A percentile compares a stretch with the other conserved stretches of the same genome.
Conservation (phyloP, 176 grass and related monocot species). For the Phoenix dactylifera region DNA sequence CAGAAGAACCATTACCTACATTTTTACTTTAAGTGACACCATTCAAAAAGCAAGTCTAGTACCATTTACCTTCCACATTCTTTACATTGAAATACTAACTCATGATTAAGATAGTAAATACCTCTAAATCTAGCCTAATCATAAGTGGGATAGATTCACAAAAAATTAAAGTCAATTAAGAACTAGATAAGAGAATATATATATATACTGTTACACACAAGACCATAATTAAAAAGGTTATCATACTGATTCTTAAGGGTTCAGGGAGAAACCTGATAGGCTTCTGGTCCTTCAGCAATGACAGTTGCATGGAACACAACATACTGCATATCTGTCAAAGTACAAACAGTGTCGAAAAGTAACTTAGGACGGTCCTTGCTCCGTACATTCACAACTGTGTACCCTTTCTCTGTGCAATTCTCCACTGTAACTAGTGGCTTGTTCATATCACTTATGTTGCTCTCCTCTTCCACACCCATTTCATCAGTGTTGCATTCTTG, state of each 20-base stretch:
- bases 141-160: too few relatives aligned
- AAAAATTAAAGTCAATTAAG: too few relatives aligned
- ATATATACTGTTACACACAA: too few relatives aligned
- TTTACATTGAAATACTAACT: too few relatives aligned
- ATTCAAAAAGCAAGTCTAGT: too few relatives aligned
- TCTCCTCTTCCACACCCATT: not conserved
- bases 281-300: constrained; percentile 63
- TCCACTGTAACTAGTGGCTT: constrained; percentile 39
- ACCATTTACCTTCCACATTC: too few relatives aligned
- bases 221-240: too few relatives aligned
- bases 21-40: too few relatives aligned
- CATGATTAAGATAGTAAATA: too few relatives aligned
- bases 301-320: constrained; percentile 86
- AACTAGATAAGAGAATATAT: too few relatives aligned
- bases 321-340: constrained; percentile 80
- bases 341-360: constrained; percentile 88
- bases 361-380: constrained; percentile 72
- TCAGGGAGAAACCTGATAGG: constrained; percentile 39
- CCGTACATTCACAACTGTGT: constrained; percentile 65
- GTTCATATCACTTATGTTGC: not conserved
- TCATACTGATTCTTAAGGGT: not conserved
- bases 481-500: not conserved
- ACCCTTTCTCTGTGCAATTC: constrained; percentile 63
- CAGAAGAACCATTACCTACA: too few relatives aligned
- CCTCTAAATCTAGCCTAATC: too few relatives aligned